These are phyloP conservation scores for Violaceomyces palustris DNA, from an alignment of 1,284 basidiomycete genomes.

Conservation along the genomic window DNA sequence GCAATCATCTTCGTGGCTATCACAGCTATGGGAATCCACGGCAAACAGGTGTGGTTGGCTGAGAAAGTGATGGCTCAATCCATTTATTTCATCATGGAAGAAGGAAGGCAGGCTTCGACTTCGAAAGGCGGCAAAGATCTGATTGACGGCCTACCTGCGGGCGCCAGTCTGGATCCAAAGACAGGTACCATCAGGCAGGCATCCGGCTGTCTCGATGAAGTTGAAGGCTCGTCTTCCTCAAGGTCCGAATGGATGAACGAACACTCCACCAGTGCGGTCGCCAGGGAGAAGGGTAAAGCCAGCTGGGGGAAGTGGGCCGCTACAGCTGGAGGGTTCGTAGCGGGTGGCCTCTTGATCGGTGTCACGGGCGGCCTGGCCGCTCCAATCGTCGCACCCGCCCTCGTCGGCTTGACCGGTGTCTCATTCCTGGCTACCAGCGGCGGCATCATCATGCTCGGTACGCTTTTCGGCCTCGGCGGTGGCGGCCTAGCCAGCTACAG, in stretches of 20 bases:
- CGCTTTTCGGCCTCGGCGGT: constrained; percentile 41
- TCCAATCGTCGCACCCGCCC: constrained; percentile 39
- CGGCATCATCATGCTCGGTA: constrained; percentile 44
- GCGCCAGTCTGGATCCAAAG: constrained; percentile 19
- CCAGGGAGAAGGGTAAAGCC: constrained; percentile 32
- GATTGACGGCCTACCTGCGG: constrained; percentile 20
- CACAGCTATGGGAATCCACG: constrained; percentile 31
- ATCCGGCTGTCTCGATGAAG: constrained; percentile 2
- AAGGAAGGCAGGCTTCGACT: constrained; percentile 23
- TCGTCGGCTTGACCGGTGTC: constrained; percentile 40
- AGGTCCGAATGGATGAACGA: constrained; percentile 44
- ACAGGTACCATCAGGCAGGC: constrained; percentile 17
- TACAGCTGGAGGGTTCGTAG: constrained; percentile 35
- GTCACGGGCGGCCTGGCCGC: constrained; percentile 44
- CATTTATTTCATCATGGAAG: constrained; percentile 43
- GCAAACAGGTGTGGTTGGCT: constrained; percentile 28
- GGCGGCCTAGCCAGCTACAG: constrained; percentile 46
- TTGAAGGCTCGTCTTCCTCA: neutral
- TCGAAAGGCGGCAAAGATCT: constrained; percentile 31
- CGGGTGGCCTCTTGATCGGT: constrained; percentile 39
- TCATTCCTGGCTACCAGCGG: constrained; percentile 41
- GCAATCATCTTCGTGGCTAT: constrained; percentile 41
- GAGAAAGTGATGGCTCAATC: constrained; percentile 45
- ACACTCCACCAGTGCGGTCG: constrained; percentile 23
- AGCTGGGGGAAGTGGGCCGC: constrained; percentile 42